phyloP scores from a whole-genome alignment of 1,284 basidiomycete genomes.

The Schizophyllum commune region DNA sequence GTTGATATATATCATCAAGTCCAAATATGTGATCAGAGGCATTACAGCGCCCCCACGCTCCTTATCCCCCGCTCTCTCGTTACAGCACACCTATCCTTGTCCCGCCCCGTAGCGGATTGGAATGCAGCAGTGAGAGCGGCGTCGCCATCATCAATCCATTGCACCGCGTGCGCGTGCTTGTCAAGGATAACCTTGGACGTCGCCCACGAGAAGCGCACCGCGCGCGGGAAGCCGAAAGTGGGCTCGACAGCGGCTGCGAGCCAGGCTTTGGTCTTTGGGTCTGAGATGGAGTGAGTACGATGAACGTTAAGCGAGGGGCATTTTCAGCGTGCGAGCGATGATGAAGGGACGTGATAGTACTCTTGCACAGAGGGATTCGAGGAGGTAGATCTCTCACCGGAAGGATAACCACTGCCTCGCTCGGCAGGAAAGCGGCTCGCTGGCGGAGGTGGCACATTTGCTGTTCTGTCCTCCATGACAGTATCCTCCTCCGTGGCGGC shows the following conservation, averaged over 20 bases:
- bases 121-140: slow-evolving; percentile 71
- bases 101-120: slow-evolving; percentile 54
- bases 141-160: slow-evolving; percentile 83
- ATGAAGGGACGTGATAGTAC: too few species aligned
- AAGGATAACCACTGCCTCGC: slow-evolving; percentile 64
- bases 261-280: slow-evolving; percentile 91
- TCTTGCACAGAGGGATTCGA: background rate
- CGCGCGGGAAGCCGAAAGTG: slow-evolving; percentile 87
- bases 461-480: background rate
- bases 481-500: background rate
- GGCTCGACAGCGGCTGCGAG: slow-evolving; percentile 73
- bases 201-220: slow-evolving; percentile 94
- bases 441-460: background rate
- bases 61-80: slow-evolving; percentile 66
- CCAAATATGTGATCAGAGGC: background rate
- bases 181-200: slow-evolving; percentile 87
- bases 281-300: slow-evolving; percentile 30
- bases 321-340: too few species aligned
- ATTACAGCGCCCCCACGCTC: slow-evolving; percentile 37
- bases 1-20: background rate
- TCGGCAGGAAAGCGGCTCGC: background rate
- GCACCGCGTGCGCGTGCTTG: slow-evolving; percentile 66
- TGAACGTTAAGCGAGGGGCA: background rate
- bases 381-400: slow-evolving; percentile 39
- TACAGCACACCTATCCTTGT: slow-evolving; percentile 61